Base-by-base conservation (phyloP, 1,139 yeast species). In the Magnusiomyces sp. region DNA sequence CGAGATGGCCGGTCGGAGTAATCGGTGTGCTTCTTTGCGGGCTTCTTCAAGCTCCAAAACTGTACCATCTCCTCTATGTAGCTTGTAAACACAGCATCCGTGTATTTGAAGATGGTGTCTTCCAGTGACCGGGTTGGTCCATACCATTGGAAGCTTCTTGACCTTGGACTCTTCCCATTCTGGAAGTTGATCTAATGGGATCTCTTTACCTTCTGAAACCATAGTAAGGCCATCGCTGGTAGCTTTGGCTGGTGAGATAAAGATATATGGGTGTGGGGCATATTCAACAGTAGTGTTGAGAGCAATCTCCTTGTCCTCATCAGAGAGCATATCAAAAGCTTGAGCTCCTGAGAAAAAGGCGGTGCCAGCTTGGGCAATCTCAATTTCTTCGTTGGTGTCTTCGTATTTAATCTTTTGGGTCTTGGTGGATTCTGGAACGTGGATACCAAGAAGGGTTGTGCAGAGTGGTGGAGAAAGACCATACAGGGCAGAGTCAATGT, bases 221-320 rank as follows among this genome's bases (percentile, higher is more conserved):
- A 87, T 87, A 5, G 95, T 83, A 53, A 87, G 73, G 4, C 95
- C 95, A 63, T 86, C 95, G 32, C 82, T 75, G 5, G 94, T 83
- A 39, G 95, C 95, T 51, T 73, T 77, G 40, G 95, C 88, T 7
- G 85, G 81, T 2, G 87, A 79, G 56, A 87, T 87, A 64, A 77
- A 86, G 55, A 87, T 87, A 65, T 87, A 87, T 40, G 95, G 95
- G 64, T 87, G 95, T 42, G 95, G 95, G 14, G 95, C 95, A 64
- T 87, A 87, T 51, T 82, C 87, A 32, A 87, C 92, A 1, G 80
- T 81, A 23, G 95, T 83, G 60, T 77, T 74, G 52, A 86, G 73
- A 1, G 89, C 95, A 59, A 80, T 75, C 55, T 82, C 71, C 67
- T 86, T 77, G 53, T 87, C 94, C 60, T 80, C 87, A 1, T 75